A percentile compares a stretch with the other conserved stretches of the same genome.
These are phyloP conservation scores for Talaromyces atroroseus DNA, from an alignment of 2,329 filamentous ascomycete genomes.

Conservation along the genomic window DNA sequence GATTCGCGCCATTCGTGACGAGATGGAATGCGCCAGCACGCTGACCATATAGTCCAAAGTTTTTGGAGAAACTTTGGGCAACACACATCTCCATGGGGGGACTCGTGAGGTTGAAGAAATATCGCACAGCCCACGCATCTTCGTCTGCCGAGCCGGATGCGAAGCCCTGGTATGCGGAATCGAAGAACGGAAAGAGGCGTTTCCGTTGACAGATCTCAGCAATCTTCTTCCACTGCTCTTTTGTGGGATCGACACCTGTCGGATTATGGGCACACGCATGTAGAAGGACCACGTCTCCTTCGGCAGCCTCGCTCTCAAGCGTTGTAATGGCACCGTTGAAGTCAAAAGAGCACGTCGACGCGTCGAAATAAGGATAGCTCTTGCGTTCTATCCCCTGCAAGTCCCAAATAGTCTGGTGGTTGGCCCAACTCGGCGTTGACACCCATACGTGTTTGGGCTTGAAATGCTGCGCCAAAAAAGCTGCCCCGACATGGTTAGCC, in stretches of 20 bases:
- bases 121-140: conserved; percentile 82
- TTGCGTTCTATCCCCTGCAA: conserved; percentile 68
- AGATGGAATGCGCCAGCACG: conserved; percentile 87
- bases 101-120: conserved; percentile 70
- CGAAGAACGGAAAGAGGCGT: conserved; percentile 94
- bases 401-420: conserved; percentile 91
- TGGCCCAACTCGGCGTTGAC: conserved; percentile 93
- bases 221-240: conserved; percentile 88
- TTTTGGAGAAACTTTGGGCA: conserved; percentile 58
- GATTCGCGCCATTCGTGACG: conserved; percentile 28
- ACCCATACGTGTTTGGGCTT: conserved; percentile 70
- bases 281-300: conserved; percentile 77
- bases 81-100: conserved; percentile 63
- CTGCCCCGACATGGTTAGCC: conserved; percentile 82
- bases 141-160: conserved; percentile 80
- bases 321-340: conserved; percentile 64
- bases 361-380: conserved; percentile 89
- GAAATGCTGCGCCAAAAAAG: conserved; percentile 89
- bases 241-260: conserved; percentile 87
- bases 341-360: conserved; percentile 43
- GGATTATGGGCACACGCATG: conserved; percentile 98
- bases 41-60: conserved; percentile 84
- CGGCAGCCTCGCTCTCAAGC: conserved; percentile 76
- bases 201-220: conserved; percentile 70
- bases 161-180: conserved; percentile 96